These are phyloP conservation scores for Boletus subparvulus DNA, from an alignment of 768 basidiomycete genomes.

Conservation along the genomic window DNA sequence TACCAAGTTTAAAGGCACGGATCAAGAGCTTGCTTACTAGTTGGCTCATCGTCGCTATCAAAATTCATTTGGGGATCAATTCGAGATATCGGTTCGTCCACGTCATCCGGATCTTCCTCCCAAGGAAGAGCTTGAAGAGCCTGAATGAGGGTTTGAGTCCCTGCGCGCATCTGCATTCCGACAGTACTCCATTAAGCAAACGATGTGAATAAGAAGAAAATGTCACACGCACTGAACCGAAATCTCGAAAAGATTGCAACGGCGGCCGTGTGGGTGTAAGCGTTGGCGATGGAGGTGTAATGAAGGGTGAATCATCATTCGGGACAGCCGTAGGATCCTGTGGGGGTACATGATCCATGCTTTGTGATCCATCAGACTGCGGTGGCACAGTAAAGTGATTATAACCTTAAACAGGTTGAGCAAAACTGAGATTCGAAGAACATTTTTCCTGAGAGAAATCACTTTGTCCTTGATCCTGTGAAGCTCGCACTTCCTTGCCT, in stretches of 20 bases:
- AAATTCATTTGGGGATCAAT: conserved; percentile 42
- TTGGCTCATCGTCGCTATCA: conserved; percentile 64
- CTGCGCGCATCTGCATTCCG: conserved; percentile 69
- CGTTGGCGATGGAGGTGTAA: conserved; percentile 70
- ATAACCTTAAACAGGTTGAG: conserved; percentile 13
- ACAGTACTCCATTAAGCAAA: not conserved
- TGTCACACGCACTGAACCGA: conserved; percentile 60
- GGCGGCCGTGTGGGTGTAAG: conserved; percentile 43
- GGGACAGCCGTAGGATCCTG: conserved; percentile 11
- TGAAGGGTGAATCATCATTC: conserved; percentile 63
- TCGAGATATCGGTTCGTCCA: conserved; percentile 55
- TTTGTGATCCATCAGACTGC: conserved; percentile 17
- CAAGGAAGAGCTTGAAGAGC: conserved; percentile 84
- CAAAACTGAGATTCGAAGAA: conserved; percentile 1
- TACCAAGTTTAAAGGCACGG: not conserved
- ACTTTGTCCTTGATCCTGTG: conserved; percentile 32
- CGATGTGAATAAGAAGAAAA: not conserved
- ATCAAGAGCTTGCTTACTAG: conserved; percentile 34
- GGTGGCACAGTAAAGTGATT: conserved; percentile 19
- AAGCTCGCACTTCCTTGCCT: conserved; percentile 37
- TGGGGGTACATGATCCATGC: not conserved
- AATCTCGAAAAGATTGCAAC: conserved; percentile 57
- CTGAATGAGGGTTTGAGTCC: conserved; percentile 87
- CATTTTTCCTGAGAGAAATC: conserved; percentile 28
- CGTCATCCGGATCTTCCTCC: conserved; percentile 66